Evolutionary conservation across 2,329 filamentous ascomycete genomes (phyloP), one percentile per base, ranked within the genome.

Genomic region (Passalora sequoiae): DNA sequence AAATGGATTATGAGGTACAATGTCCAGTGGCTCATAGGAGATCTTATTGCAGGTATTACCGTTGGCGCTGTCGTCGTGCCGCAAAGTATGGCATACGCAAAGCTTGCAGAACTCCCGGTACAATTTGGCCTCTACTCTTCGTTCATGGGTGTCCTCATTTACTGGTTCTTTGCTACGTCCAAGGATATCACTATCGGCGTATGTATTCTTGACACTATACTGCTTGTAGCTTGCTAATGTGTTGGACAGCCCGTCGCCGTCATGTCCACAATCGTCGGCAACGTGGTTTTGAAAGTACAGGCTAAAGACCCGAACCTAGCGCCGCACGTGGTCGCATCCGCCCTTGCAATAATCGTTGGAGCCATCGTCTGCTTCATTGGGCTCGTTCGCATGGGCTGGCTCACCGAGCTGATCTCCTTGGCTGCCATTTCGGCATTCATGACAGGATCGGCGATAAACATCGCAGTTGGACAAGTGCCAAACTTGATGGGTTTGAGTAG

Each of bases 161-260:
- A 98, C 68, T 97, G 91, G 91, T 85, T 96, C 62, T 97, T 97
- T 60, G 92, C 89, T 24, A 98, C 92, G 0, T 96, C 91, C 10
- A 98, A 97, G 64, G 91, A 98, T 66, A 97, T 98, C 60, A 96
- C 91, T 7, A 97, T 97, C 44, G 91, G 91, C 12, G 84, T 86
- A 73, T 69, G 82, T 76, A 2, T 16, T 30, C 30, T 9, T 21
- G 15, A 33, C 21, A 38, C 10, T 27, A 19, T 55, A 38, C 2
- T 2, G 19, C 15, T 27, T 4, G 10, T 21, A 13, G 12, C 21
- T 10, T 6, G 12, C 29, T 15, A 27, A 13, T 21, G 19, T 7
- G 29, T 25, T 24, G n/a, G 32, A 16, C 51, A 88, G 83, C 91
- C 91, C 22, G 92, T 97, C 37, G 92, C 92, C 27, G 92, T 97